Conservation (phyloP, 2,329 filamentous ascomycete species). For the Endocalyx cinctus region DNA sequence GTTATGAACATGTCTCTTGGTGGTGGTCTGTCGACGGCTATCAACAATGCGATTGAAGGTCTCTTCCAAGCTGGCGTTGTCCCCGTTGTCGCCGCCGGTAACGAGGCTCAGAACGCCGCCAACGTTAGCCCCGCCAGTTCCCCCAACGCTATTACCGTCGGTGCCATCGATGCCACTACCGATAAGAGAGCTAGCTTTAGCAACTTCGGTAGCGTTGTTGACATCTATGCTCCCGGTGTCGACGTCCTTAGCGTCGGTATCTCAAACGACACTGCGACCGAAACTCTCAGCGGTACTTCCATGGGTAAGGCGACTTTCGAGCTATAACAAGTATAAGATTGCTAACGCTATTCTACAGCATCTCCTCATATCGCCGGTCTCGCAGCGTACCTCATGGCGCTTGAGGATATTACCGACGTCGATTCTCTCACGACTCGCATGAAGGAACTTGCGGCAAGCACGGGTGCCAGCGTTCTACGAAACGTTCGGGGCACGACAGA, state of each 20-base stretch:
- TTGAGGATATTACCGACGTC: constrained; percentile 45
- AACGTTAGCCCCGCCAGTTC: constrained; percentile 52
- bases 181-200: constrained; percentile 50
- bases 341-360: constrained; percentile 39
- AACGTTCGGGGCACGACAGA: constrained; percentile 43
- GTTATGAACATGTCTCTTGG: constrained; percentile 63
- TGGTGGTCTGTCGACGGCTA: constrained; percentile 39
- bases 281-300: constrained; percentile 48
- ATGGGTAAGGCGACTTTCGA: constrained; percentile 50
- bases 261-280: constrained; percentile 39
- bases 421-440: constrained; percentile 43
- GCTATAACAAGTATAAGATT: neutral
- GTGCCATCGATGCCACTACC: constrained; percentile 48
- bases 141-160: constrained; percentile 54
- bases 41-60: constrained; percentile 52
- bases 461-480: constrained; percentile 38
- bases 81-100: constrained; percentile 57
- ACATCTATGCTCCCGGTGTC: constrained; percentile 54
- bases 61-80: constrained; percentile 48
- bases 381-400: constrained; percentile 61
- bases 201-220: constrained; percentile 52
- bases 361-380: constrained; percentile 64
- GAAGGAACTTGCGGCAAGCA: constrained; percentile 45
- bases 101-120: constrained; percentile 48
- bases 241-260: constrained; percentile 50